Base-by-base conservation (phyloP, 2,329 filamentous ascomycete genomes). In the Xylariomycetidae sp. region DNA sequence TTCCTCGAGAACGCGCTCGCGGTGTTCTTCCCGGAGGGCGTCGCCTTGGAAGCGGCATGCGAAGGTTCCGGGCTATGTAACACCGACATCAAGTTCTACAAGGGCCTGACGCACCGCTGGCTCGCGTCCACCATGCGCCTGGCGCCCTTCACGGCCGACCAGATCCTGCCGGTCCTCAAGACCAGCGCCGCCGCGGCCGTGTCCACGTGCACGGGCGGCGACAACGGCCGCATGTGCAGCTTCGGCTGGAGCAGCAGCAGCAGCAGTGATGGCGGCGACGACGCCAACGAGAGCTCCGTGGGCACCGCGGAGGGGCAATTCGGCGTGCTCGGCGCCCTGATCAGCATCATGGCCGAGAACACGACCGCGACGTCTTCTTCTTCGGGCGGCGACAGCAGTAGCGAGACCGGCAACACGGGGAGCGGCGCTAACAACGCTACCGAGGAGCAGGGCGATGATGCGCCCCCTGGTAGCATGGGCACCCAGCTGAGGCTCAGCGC, bases 1-100 rank as follows among this genome's bases (percentile, higher is more conserved):
- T 64, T 80, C 27, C 48, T 77, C 6, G 54, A 62, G 4, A 48
- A 33, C 14, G 54, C 56, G 4, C 59, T 64, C 33, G 53, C 57
- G 13, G 66, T 74, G 53, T 78, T 79, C 59, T 64, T 66, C 33
- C 56, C 66, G 32, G 55, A 55, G 26, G 51, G 49, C 29, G 43
- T 78, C 46, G 72, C 77, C 58, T 69, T 58, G 48, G 74, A 80
- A 46, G 50, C 54, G 28, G 61, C 67, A 8, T 80, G 75, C 56
- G 75, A 79, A 53, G 46, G 50, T 32, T 56, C 40, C 3, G 74
- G 68, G 56, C 66, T 67, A 46, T 79, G 75, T 58, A 69, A 69
- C 50, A 59, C 64, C 25, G 74, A 79, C 46, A 69, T 74, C 49
- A 59, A 62, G 31, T 66, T 66, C 25, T 78, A 71, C 66, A 79